phyloP scores from a whole-genome alignment of 208 protist species.

The Trypanosoma platydactyli region DNA sequence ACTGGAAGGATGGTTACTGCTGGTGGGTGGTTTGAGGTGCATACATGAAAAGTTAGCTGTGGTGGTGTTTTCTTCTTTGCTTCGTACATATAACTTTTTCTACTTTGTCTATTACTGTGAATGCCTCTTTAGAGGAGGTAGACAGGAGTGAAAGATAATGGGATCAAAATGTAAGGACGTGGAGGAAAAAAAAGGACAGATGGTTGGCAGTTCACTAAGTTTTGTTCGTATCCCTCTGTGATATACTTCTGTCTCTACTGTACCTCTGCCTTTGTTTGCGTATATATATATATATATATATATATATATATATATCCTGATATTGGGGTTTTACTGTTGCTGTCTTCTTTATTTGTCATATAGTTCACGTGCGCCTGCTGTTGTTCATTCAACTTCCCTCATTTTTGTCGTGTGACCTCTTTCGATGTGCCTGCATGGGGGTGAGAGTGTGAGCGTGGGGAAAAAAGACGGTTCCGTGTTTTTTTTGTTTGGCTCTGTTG shows the following conservation, averaged over 20 bases:
- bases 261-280: background rate
- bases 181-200: too few relatives aligned
- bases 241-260: too few relatives aligned
- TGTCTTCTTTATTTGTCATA: background rate
- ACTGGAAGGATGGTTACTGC: background rate
- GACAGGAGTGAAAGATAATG: background rate
- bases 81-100: constrained; percentile 1
- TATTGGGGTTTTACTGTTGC: background rate
- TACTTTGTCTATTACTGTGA: constrained; percentile 1
- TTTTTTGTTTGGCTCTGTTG: too few relatives aligned
- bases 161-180: background rate
- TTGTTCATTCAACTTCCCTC: background rate
- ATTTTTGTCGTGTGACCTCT: too few relatives aligned
- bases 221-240: too few relatives aligned
- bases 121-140: background rate
- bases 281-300: background rate
- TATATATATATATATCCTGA: background rate
- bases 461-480: too few relatives aligned
- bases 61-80: constrained; percentile 27
- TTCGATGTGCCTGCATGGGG: too few relatives aligned
- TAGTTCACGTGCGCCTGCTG: background rate
- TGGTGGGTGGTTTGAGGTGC: background rate
- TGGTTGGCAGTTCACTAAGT: too few relatives aligned
- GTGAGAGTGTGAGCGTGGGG: too few relatives aligned
- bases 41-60: constrained; percentile 1